A percentile compares a stretch with the other conserved stretches of the same genome.
Conservation (phyloP, 1,284 basidiomycete genomes). For the Fistulina hepatica region DNA sequence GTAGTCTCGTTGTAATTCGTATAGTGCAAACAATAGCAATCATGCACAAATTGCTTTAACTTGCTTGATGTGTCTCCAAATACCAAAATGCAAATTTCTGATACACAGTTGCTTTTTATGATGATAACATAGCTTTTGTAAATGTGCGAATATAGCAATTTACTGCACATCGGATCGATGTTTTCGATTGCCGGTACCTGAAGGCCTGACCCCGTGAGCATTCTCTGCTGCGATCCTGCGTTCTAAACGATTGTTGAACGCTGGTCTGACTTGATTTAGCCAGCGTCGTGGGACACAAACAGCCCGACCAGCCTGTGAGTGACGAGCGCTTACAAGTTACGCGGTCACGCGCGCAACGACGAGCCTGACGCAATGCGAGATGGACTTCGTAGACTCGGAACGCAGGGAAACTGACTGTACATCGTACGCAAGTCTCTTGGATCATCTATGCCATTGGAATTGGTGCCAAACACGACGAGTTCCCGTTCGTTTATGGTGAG, state of each 20-base stretch:
- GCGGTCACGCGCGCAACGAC: too few species aligned
- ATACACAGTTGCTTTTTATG: too few species aligned
- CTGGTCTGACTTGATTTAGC: slow-evolving; percentile 25
- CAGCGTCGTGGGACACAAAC: slow-evolving; percentile 38
- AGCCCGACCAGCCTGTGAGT: slow-evolving; percentile 35
- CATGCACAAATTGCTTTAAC: too few species aligned
- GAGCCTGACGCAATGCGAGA: background rate
- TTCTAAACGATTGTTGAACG: background rate
- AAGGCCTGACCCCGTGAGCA: background rate
- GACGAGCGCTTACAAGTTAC: background rate
- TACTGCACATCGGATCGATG: background rate
- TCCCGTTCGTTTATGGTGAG: slow-evolving; percentile 51
- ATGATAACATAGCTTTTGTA: too few species aligned
- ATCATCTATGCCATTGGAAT: slow-evolving; percentile 62
- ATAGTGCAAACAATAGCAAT: too few species aligned
- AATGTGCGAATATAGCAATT: too few species aligned
- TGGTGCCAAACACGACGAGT: slow-evolving; percentile 58
- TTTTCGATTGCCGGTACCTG: background rate
- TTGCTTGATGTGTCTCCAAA: too few species aligned
- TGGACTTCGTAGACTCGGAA: too few species aligned
- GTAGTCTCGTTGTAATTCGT: too few species aligned
- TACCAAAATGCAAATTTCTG: too few species aligned
- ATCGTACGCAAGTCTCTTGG: slow-evolving; percentile 70
- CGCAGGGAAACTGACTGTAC: background rate
- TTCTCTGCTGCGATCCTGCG: background rate